Conservation (phyloP, 371 early-diverging fungal species). For the Capillidium heterosporum region DNA sequence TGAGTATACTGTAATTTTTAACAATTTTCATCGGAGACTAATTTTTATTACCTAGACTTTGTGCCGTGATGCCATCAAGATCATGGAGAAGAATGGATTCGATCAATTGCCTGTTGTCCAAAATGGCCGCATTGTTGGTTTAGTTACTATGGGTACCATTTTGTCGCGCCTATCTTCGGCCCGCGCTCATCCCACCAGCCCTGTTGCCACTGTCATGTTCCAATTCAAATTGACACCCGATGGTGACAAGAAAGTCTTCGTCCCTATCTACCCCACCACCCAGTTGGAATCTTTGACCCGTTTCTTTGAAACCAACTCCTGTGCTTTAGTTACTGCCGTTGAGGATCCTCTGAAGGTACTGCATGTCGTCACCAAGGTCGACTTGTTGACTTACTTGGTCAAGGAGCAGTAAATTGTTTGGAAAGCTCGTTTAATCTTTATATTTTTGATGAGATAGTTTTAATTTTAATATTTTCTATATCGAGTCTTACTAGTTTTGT, state of each 20-base stretch:
- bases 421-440: too few relatives aligned
- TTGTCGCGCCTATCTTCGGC: slow-evolving; percentile 63
- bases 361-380: slow-evolving; percentile 82
- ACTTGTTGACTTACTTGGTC: slow-evolving; percentile 66
- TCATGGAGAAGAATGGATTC: slow-evolving; percentile 77
- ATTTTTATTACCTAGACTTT: slow-evolving; percentile 21
- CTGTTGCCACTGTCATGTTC: slow-evolving; percentile 69
- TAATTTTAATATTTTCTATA: too few relatives aligned
- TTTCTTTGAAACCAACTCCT: slow-evolving; percentile 82
- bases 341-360: slow-evolving; percentile 38
- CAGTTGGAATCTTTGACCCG: slow-evolving; percentile 56
- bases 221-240: slow-evolving; percentile 40
- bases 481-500: too few relatives aligned
- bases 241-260: slow-evolving; percentile 24
- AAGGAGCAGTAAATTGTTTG: slow-evolving; percentile 17
- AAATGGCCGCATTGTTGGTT: slow-evolving; percentile 43
- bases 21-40: slow-evolving; percentile 12
- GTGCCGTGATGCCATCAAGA: slow-evolving; percentile 57
- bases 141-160: slow-evolving; percentile 75
- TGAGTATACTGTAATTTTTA: slow-evolving; percentile 10
- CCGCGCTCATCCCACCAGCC: slow-evolving; percentile 37
- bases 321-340: slow-evolving; percentile 72
- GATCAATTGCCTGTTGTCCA: slow-evolving; percentile 88
- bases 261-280: slow-evolving; percentile 66
- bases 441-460: too few relatives aligned